These are phyloP conservation scores for Lactarius evosmus DNA, from an alignment of 768 basidiomycete genomes.

Conservation along the genomic window DNA sequence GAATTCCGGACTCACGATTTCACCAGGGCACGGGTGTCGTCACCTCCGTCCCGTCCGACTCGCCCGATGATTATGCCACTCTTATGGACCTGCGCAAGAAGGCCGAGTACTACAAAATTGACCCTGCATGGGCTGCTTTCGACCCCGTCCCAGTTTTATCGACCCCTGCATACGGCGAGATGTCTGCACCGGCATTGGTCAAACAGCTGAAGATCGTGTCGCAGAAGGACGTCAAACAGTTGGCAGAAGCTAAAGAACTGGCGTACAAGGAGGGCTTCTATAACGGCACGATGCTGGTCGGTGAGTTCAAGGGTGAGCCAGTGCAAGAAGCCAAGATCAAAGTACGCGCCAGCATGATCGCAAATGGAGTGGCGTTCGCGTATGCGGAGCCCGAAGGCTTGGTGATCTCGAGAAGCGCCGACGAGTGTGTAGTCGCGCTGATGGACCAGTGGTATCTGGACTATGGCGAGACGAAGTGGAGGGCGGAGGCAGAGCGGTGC, in stretches of 20 bases:
- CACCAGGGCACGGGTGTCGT: constrained; percentile 92
- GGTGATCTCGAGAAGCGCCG: constrained; percentile 85
- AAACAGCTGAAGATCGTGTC: constrained; percentile 92
- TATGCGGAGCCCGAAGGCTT: constrained; percentile 95
- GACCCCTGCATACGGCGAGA: constrained; percentile 90
- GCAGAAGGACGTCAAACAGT: constrained; percentile 88
- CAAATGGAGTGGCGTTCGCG: constrained; percentile 70
- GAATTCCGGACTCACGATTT: constrained; percentile 12
- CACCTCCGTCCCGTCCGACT: constrained; percentile 96
- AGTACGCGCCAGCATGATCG: constrained; percentile 82
- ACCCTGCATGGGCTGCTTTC: constrained; percentile 79
- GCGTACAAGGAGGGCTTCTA: constrained; percentile 99
- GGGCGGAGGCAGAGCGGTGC: constrained; percentile 76
- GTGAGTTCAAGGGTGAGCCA: constrained; percentile 82
- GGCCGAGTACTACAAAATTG: constrained; percentile 92
- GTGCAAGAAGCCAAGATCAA: constrained; percentile 92
- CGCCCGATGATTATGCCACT: constrained; percentile 93
- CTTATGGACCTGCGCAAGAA: constrained; percentile 92
- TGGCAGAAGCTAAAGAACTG: constrained; percentile 95
- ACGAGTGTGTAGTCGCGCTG: constrained; percentile 96
- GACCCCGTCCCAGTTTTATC: constrained; percentile 85
- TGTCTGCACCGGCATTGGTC: constrained; percentile 80
- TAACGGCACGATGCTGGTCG: constrained; percentile 84
- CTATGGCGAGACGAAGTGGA: constrained; percentile 93
- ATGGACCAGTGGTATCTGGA: constrained; percentile 99